These are phyloP conservation scores for Camelina sativa DNA, from an alignment of 345 rosid species.

Conservation along the genomic window DNA sequence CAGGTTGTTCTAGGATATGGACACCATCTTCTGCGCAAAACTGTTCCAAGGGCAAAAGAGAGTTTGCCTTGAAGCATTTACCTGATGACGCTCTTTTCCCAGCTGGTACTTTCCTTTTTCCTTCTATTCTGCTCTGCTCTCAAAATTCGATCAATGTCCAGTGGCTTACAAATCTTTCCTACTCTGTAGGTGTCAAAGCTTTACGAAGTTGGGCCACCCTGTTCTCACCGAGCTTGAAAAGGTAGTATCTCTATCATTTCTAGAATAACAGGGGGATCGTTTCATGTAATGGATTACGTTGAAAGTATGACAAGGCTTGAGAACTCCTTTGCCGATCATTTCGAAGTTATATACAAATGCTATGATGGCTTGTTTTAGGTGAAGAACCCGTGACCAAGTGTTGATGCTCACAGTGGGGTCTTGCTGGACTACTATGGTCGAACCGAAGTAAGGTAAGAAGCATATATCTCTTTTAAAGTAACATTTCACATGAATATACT, in stretches of 20 bases:
- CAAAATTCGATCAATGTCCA: background rate
- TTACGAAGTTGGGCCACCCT: constrained; percentile 93
- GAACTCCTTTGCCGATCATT: background rate
- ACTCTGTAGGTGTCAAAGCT: constrained; percentile 87
- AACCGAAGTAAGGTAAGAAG: constrained; percentile 62
- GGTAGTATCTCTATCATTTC: constrained; percentile 45
- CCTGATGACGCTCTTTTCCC: constrained; percentile 95
- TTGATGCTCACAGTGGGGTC: constrained; percentile 99
- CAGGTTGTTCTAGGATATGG: constrained; percentile 99
- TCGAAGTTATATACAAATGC: background rate
- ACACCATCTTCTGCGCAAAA: constrained; percentile 93
- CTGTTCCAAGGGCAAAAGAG: constrained; percentile 99
- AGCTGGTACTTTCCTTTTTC: constrained; percentile 58
- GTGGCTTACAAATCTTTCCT: constrained; percentile 36
- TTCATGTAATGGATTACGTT: constrained; percentile 4
- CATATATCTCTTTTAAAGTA: background rate
- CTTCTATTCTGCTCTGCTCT: constrained; percentile 3
- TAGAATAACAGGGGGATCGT: constrained; percentile 3
- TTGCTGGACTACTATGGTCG: constrained; percentile 88
- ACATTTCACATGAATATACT: background rate
- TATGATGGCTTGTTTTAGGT: constrained; percentile 59
- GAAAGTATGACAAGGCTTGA: constrained; percentile 5
- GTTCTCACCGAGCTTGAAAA: constrained; percentile 87
- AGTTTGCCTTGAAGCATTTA: constrained; percentile 96
- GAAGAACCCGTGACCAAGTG: constrained; percentile 99